Conservation (phyloP, 208 protist species). For the Spongospora subterranea region DNA sequence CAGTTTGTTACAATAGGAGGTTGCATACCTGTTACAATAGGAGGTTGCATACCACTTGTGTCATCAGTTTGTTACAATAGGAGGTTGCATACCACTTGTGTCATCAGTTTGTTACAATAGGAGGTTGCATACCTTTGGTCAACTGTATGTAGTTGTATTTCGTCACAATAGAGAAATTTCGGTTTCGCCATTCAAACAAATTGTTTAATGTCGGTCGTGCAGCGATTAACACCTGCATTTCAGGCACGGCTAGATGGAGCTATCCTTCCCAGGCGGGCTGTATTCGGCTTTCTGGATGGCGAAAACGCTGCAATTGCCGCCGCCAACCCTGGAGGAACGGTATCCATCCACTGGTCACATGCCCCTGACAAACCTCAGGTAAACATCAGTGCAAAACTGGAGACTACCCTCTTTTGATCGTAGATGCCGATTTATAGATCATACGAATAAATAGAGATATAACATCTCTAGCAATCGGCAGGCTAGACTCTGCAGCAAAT, state of each 20-base stretch:
- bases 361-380: neutral
- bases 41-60: too few relatives aligned
- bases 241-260: neutral
- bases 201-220: too few relatives aligned
- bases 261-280: neutral
- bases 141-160: too few relatives aligned
- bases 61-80: too few relatives aligned
- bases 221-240: conserved; percentile 19
- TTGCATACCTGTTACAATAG: too few relatives aligned
- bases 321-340: conserved; percentile 24
- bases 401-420: neutral
- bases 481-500: neutral
- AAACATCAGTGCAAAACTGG: neutral
- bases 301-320: neutral
- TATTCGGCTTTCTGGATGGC: neutral
- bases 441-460: conserved; percentile 31
- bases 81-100: too few relatives aligned
- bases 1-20: too few relatives aligned
- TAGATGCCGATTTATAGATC: neutral
- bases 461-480: neutral
- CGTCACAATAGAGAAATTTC: too few relatives aligned
- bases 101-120: too few relatives aligned
- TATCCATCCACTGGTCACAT: conserved; percentile 7
- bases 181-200: too few relatives aligned
- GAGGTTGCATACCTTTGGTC: too few relatives aligned